A percentile compares a stretch with the other conserved stretches of the same genome.
phyloP scores from a whole-genome alignment of 1,139 yeast genomes.

The Geotrichum aggregatum region DNA sequence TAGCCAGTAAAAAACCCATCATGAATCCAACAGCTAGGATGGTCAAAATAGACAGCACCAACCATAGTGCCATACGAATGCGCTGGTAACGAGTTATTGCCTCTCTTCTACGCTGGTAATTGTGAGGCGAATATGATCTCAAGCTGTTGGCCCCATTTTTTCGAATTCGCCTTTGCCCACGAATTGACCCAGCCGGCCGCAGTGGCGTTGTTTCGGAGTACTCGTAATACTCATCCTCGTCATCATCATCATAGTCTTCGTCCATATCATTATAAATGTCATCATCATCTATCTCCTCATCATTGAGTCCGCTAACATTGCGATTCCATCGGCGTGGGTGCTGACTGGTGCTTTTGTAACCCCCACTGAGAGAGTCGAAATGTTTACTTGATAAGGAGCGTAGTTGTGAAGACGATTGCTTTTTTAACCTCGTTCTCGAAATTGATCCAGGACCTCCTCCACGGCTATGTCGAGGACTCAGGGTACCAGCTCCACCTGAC shows the following conservation, averaged over 20 bases:
- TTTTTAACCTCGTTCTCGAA: conserved; percentile 2
- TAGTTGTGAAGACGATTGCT: conserved; percentile 9
- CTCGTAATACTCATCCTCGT: conserved; percentile 26
- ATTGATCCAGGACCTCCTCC: conserved; percentile 2
- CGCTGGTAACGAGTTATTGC: conserved; percentile 27
- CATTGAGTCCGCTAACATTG: conserved; percentile 21
- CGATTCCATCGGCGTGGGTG: conserved; percentile 13
- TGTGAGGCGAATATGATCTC: conserved; percentile 35
- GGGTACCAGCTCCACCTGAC: conserved; percentile 1
- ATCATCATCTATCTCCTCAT: conserved; percentile 35
- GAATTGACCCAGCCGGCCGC: conserved; percentile 2
- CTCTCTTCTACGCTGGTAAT: conserved; percentile 30
- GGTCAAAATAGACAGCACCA: conserved; percentile 29
- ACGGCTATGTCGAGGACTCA: conserved; percentile 3
- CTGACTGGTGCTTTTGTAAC: conserved; percentile 8
- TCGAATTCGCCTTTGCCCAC: conserved; percentile 9
- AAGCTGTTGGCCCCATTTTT: conserved; percentile 17
- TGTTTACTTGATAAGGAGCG: conserved; percentile 7
- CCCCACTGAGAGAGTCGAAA: conserved; percentile 6
- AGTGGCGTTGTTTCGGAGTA: conserved; percentile 36
- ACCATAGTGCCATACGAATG: conserved; percentile 34
- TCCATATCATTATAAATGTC: conserved; percentile 22
- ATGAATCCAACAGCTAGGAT: conserved; percentile 56
- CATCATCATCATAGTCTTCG: conserved; percentile 27
- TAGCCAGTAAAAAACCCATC: conserved; percentile 78